These are phyloP conservation scores for Chaetomiaceae sp. DNA, from an alignment of 2,329 filamentous ascomycete species.

Conservation along the genomic window DNA sequence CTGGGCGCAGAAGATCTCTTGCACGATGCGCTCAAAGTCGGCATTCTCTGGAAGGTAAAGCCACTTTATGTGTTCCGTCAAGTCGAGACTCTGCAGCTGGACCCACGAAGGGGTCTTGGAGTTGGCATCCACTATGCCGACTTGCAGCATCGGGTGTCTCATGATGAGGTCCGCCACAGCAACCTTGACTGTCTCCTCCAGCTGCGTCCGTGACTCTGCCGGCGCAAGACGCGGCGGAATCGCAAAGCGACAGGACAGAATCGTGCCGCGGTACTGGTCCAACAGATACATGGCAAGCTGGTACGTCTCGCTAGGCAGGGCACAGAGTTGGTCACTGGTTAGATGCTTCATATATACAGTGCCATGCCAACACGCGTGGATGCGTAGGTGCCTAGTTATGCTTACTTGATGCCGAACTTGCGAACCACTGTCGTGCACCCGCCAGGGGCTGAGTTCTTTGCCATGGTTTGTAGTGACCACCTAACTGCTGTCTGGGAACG, in stretches of 20 bases:
- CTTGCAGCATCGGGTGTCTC: constrained; percentile 20
- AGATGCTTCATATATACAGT: too few species aligned
- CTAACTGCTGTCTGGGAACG: too few species aligned
- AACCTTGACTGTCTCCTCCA: constrained; percentile 12
- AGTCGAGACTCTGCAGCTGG: constrained; percentile 17
- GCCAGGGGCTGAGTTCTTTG: too few species aligned
- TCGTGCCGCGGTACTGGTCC: constrained; percentile 19
- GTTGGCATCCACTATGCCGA: constrained; percentile 11
- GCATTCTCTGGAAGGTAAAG: not conserved
- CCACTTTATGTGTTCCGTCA: constrained; percentile 17
- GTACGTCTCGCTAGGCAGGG: not conserved
- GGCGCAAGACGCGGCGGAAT: constrained; percentile 13
- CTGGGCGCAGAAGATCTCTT: too few species aligned
- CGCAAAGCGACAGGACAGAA: constrained; percentile 17
- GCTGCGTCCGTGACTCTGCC: not conserved
- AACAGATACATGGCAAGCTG: constrained; percentile 13
- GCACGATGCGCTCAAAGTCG: too few species aligned
- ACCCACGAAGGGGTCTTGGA: constrained; percentile 18
- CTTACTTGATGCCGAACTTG: too few species aligned
- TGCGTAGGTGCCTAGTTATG: too few species aligned
- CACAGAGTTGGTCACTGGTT: not conserved
- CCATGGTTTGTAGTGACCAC: too few species aligned
- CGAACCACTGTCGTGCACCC: too few species aligned
- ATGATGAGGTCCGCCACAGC: constrained; percentile 16
- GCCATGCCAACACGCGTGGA: too few species aligned